Conservation (phyloP, 164 flowering plant genomes). For the Echeveria elegans region DNA sequence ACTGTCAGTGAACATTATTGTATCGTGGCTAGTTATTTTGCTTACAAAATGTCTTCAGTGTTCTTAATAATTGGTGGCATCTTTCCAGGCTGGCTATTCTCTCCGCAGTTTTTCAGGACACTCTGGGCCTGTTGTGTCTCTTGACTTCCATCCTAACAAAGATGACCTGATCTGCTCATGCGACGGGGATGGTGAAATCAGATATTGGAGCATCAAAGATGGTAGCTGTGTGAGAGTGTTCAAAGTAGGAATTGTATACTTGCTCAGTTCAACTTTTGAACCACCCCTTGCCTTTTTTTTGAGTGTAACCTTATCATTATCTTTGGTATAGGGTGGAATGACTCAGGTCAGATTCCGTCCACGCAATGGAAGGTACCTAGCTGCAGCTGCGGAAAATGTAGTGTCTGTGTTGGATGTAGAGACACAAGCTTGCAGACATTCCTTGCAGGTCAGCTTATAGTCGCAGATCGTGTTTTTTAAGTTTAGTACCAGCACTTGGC, state of each 20-base stretch:
- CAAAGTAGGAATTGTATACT: slow-evolving; percentile 32
- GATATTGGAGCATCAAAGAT: slow-evolving; percentile 58
- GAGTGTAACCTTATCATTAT: not conserved
- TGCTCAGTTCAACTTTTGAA: not conserved
- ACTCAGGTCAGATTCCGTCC: slow-evolving; percentile 70
- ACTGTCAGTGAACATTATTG: slow-evolving; percentile 31
- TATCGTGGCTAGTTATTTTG: too few relatives aligned
- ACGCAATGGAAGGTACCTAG: slow-evolving; percentile 49
- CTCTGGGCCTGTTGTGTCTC: slow-evolving; percentile 54
- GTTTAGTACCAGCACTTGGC: too few relatives aligned
- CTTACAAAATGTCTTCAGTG: too few relatives aligned
- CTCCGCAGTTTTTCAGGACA: slow-evolving; percentile 65
- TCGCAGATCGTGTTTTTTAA: too few relatives aligned
- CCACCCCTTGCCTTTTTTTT: not conserved
- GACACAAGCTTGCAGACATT: slow-evolving; percentile 39
- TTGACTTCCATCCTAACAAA: slow-evolving; percentile 71
- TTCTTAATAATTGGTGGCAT: not conserved
- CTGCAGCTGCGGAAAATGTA: slow-evolving; percentile 58
- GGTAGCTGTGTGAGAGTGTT: slow-evolving; percentile 42
- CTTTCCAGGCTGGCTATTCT: slow-evolving; percentile 29
- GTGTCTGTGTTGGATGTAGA: slow-evolving; percentile 58
- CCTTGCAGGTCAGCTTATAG: slow-evolving; percentile 33
- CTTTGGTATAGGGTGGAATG: slow-evolving; percentile 43
- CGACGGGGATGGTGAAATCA: slow-evolving; percentile 67
- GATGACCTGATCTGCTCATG: slow-evolving; percentile 69